Percentiles rank a stretch among this genome's conserved stretches.
Conservation (phyloP, 1,284 basidiomycete species). For the Psilocybe mexicana region DNA sequence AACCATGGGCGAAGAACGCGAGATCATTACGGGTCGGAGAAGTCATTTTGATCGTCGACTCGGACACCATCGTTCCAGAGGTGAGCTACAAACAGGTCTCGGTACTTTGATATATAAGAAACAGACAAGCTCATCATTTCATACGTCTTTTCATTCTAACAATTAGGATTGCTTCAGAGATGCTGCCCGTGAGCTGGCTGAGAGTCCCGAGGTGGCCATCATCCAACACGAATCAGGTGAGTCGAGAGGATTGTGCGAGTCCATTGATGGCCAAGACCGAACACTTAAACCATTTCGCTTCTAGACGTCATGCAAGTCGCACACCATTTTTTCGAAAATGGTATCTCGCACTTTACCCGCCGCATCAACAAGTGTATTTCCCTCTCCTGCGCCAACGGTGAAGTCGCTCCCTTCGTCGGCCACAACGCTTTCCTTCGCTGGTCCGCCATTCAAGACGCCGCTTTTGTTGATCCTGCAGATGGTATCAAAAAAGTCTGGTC, state of each 20-base stretch:
- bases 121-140: neutral
- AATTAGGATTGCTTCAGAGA: slow-evolving; percentile 77
- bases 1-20: slow-evolving; percentile 67
- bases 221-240: slow-evolving; percentile 79
- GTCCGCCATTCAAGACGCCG: slow-evolving; percentile 80
- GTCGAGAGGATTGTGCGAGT: neutral
- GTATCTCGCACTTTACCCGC: slow-evolving; percentile 79
- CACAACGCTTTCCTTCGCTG: slow-evolving; percentile 89
- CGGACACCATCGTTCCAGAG: slow-evolving; percentile 85
- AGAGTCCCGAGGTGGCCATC: slow-evolving; percentile 79
- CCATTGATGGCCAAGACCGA: neutral
- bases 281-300: neutral
- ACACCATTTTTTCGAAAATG: slow-evolving; percentile 85
- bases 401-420: slow-evolving; percentile 85
- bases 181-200: slow-evolving; percentile 77
- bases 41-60: slow-evolving; percentile 72
- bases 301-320: slow-evolving; percentile 80
- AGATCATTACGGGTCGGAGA: slow-evolving; percentile 61
- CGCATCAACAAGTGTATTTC: slow-evolving; percentile 56
- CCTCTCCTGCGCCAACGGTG: slow-evolving; percentile 55
- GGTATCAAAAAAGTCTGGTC: slow-evolving; percentile 78
- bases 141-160: slow-evolving; percentile 7
- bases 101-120: neutral
- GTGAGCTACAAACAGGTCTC: slow-evolving; percentile 26
- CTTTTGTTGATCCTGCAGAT: slow-evolving; percentile 68